phyloP scores from a whole-genome alignment of 345 rosid species.

The Eucalyptus erythrocorys region DNA sequence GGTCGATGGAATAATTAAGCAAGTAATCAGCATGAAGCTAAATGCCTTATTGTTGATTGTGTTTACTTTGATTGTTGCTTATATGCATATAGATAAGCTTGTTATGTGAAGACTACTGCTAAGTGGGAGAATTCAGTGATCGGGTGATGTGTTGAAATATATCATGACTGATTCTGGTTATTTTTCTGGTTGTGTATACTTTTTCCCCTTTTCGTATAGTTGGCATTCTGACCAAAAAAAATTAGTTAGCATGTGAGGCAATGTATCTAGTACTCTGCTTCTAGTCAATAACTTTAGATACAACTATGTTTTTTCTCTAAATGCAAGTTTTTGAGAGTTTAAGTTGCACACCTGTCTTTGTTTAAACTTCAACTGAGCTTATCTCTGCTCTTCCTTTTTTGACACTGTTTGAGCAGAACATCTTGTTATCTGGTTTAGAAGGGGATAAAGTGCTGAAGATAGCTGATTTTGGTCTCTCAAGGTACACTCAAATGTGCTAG shows the following conservation, averaged over 20 bases:
- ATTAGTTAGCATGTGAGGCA: background rate
- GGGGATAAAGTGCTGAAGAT: slow-evolving; percentile 43
- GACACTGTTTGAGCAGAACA: slow-evolving; percentile 23
- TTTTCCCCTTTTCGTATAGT: background rate
- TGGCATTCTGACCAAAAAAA: background rate
- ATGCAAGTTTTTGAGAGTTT: background rate
- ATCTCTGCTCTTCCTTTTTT: background rate
- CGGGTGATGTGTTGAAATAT: background rate
- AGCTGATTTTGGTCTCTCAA: slow-evolving; percentile 68
- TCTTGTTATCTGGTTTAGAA: slow-evolving; percentile 31
- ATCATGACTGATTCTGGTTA: background rate
- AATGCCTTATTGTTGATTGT: background rate
- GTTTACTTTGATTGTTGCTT: background rate
- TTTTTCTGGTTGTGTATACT: background rate
- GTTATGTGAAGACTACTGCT: background rate
- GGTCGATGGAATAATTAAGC: background rate
- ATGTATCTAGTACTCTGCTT: background rate
- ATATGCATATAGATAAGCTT: background rate
- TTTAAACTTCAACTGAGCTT: background rate
- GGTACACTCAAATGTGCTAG: slow-evolving; percentile 13
- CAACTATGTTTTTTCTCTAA: background rate
- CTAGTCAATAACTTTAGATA: background rate
- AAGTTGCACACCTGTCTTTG: background rate
- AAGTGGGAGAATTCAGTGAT: background rate
- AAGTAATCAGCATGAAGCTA: background rate